Percentiles rank a stretch among this genome's conserved stretches.
These are phyloP conservation scores for Solanum ossicruentum DNA, from an alignment of 257 asterid genomes.

Conservation along the genomic window DNA sequence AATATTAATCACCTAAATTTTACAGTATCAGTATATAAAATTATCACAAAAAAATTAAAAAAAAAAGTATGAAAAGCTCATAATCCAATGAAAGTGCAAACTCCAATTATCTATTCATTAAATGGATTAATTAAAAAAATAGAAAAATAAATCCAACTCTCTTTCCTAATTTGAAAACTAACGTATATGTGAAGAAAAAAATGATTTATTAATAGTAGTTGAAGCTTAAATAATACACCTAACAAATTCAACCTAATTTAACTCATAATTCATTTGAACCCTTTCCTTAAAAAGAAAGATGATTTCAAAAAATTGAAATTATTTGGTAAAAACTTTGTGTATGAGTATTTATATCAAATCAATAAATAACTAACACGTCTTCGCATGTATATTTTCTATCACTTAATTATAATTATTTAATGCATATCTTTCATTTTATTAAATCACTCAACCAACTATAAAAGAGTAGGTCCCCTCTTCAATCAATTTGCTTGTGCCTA, in stretches of 20 bases:
- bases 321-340: not conserved
- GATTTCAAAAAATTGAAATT: not conserved
- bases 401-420: too few relatives aligned
- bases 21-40: not conserved
- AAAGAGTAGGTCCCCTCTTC: not conserved
- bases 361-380: not conserved
- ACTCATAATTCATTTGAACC: not conserved
- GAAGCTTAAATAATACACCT: not conserved
- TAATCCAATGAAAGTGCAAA: not conserved
- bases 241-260: not conserved
- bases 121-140: not conserved
- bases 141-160: not conserved
- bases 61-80: not conserved
- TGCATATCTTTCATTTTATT: too few relatives aligned
- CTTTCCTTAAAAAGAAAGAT: not conserved
- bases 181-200: not conserved
- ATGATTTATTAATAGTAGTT: not conserved
- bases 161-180: constrained; percentile 9
- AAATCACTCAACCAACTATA: not conserved
- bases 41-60: not conserved
- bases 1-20: not conserved
- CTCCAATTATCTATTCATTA: not conserved
- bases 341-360: not conserved
- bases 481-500: not conserved
- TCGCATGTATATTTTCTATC: too few relatives aligned